These are phyloP conservation scores for Psilocybe cyanescens DNA, from an alignment of 768 basidiomycete species.

Conservation along the genomic window DNA sequence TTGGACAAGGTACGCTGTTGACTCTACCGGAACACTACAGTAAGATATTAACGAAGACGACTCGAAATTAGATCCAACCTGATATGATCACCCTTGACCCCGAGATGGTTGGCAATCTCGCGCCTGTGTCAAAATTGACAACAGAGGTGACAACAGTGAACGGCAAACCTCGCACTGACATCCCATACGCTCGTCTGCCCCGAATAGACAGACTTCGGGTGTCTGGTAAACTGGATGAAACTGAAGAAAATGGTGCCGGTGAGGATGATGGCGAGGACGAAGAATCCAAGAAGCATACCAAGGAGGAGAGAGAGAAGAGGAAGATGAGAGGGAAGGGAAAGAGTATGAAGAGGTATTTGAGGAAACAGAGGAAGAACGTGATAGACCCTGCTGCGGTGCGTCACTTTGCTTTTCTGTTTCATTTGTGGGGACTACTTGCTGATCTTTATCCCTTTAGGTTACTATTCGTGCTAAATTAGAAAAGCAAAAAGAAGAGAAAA, in stretches of 20 bases:
- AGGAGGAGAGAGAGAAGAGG: conserved; percentile 61
- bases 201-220: conserved; percentile 79
- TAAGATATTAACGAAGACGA: background rate
- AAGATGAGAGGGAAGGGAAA: conserved; percentile 90
- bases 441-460: conserved; percentile 37
- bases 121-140: conserved; percentile 62
- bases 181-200: conserved; percentile 74
- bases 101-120: conserved; percentile 73
- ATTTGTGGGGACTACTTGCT: background rate
- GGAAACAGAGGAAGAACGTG: conserved; percentile 95
- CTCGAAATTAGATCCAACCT: conserved; percentile 70
- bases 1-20: conserved; percentile 75
- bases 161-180: conserved; percentile 40
- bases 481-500: conserved; percentile 22
- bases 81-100: conserved; percentile 90
- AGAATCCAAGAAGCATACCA: conserved; percentile 31
- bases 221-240: conserved; percentile 75
- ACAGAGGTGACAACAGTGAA: conserved; percentile 39
- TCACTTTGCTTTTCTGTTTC: background rate
- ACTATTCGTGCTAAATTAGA: conserved; percentile 62
- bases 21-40: background rate
- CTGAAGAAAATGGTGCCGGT: conserved; percentile 50
- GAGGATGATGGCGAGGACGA: conserved; percentile 45
- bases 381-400: conserved; percentile 68
- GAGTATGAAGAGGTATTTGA: conserved; percentile 81